A percentile compares a stretch with the other conserved stretches of the same genome.
phyloP scores from a whole-genome alignment of 225 moss, liverwort and hornwort genomes.

The Sphagnum contortum region DNA sequence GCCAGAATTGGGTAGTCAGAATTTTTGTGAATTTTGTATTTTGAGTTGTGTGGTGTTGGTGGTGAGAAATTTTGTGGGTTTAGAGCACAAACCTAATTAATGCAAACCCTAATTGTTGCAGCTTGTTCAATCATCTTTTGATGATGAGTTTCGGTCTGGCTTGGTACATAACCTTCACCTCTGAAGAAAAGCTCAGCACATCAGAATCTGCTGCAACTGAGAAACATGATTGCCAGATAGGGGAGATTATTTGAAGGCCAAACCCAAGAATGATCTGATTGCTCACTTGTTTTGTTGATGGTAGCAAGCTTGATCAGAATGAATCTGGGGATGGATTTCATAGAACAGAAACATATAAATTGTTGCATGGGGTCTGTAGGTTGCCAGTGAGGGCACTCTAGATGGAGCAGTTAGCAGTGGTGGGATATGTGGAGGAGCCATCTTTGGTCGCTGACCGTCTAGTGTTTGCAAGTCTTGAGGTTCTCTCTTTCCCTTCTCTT shows the following conservation, averaged over 20 bases:
- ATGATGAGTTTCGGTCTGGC: conserved; percentile 81
- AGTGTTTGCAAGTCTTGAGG: conserved; percentile 80
- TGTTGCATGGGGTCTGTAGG: conserved; percentile 18
- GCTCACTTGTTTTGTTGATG: no score
- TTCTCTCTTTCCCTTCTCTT: conserved; percentile 5
- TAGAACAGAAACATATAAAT: no score
- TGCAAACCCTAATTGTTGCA: conserved; percentile 6
- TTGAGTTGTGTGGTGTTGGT: not conserved
- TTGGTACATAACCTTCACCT: conserved; percentile 20
- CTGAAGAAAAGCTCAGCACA: no score
- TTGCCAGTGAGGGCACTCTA: conserved; percentile 79
- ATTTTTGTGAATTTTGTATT: not conserved
- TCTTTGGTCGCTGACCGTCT: conserved; percentile 78
- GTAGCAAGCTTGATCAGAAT: no score
- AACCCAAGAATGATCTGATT: no score
- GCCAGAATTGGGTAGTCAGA: not conserved
- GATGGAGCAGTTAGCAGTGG: conserved; percentile 82
- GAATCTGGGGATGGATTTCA: no score
- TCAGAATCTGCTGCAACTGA: no score
- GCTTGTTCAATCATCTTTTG: conserved; percentile 52
- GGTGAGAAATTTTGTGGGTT: not conserved
- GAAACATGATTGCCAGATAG: no score
- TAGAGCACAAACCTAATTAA: not conserved
- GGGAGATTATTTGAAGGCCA: no score
- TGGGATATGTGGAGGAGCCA: conserved; percentile 71